Base-by-base conservation (phyloP, 306 rosid genomes). In the Notholithocarpus densiflorus region DNA sequence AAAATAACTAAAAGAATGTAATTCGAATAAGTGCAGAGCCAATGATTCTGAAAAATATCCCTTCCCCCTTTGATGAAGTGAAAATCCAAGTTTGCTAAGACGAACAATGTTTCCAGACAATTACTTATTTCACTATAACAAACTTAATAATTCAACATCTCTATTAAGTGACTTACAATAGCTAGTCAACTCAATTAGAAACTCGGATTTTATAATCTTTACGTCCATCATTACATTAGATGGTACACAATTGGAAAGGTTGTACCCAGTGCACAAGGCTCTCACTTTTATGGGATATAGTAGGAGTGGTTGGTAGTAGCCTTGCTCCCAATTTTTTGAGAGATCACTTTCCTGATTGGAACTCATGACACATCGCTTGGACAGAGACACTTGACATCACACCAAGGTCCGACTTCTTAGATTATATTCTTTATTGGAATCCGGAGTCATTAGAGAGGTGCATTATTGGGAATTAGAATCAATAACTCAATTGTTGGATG, bases 71-170 rank as follows among this genome's bases (percentile, higher is more conserved):
- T 75, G 5, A 72, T 26, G 59, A 66, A 45, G 68, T 77, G 70
- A 82, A 71, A 84, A 56, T 32, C 59, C 53, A 78, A 79, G 27
- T 62, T 79, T 29, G 74, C 77, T 54, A 72, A 12, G 68, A 60
- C 27, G 55, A 70, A 76, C 40, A 72, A 24, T 72, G 48, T 66
- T 18, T 60, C 69, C 40, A 17, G 53, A 54, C 73, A 37, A 23
- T 8, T 40, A 27, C n/a, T 74, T 23, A 32, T 27, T 60, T 70
- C 11, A 65, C 45, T 20, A 64, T 54, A 18, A 57, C 56, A 31
- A 81, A 81, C 64, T 61, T 55, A 72, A 73, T 71, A 52, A 81
- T 27, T 73, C 73, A 32, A 73, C 40, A 62, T 77, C 69, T 68
- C 15, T 57, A 26, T 34, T 62, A 45, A 79, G 72, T 68, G 34